Evolutionary conservation across 768 basidiomycete genomes (phyloP).

Genomic region (Cyclocybe cylindracea): DNA sequence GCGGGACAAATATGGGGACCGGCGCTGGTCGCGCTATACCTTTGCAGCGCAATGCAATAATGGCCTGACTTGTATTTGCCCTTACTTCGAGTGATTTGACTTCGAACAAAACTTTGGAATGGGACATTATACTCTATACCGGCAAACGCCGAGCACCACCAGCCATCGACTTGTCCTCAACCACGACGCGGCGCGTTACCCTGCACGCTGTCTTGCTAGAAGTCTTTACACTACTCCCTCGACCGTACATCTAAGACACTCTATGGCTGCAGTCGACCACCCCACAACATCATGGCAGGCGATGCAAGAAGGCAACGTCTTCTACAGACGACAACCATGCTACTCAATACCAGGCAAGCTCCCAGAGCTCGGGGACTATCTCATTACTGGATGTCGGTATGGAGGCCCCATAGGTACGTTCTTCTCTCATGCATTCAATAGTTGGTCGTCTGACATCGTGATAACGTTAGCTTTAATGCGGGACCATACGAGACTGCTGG

Average conservation of each 20-base stretch:
- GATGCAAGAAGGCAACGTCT: constrained; percentile 84
- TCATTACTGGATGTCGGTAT: constrained; percentile 78
- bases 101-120: too few relatives aligned
- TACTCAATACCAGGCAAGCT: constrained; percentile 83
- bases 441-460: background rate
- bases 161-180: too few relatives aligned
- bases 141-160: too few relatives aligned
- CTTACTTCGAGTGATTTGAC: too few relatives aligned
- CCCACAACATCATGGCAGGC: constrained; percentile 88
- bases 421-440: background rate
- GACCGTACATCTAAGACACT: background rate
- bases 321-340: constrained; percentile 83
- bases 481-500: constrained; percentile 78
- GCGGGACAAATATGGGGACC: too few relatives aligned
- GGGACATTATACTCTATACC: too few relatives aligned
- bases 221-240: too few relatives aligned
- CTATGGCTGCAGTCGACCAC: constrained; percentile 53
- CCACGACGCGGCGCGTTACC: too few relatives aligned
- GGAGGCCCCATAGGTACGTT: constrained; percentile 84
- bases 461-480: constrained; percentile 75
- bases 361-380: constrained; percentile 76
- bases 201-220: too few relatives aligned
- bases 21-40: too few relatives aligned
- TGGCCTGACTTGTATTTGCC: too few relatives aligned
- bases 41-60: too few relatives aligned